Base-by-base conservation (phyloP, 140 eudicot species). In the Ambrosia hybrid region DNA sequence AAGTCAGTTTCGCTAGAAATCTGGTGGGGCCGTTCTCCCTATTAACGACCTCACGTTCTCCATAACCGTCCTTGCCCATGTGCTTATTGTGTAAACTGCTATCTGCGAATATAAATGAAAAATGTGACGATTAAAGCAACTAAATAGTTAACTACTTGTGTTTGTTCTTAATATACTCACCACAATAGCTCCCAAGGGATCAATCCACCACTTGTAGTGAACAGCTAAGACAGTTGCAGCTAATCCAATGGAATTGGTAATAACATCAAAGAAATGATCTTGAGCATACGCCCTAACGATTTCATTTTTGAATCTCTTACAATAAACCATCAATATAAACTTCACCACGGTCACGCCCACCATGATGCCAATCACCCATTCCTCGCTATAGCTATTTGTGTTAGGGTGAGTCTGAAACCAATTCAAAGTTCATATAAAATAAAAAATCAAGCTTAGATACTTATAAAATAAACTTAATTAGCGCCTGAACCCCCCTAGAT, bases 281-380 rank as follows among this genome's bases (percentile, higher is more conserved):
- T 86, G 96, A 0, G 97, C 99, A 59, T 90, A 94, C 5, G 99
- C 99, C 76, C 86, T 82, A 3, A 94, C 92, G 0, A 94, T 86
- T 78, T 88, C 97, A 17, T 90, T 90, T 46, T 88, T 83, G 74
- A 90, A 94, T 72, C 86, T 78, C 45, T 90, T 89, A 68, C 99
- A 94, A 71, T 90, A 94, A 0, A 88, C 53, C 89, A 90, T 81
- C 3, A 94, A 84, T 30, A 84, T 12, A 73, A 94, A 80, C 84
- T 94, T 94, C 41, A 94, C 91, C 46, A 79, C 75, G 0, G 97
- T 94, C 4, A 90, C 97, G 5, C 85, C 36, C 1, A 69, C 85
- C 99, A 94, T 94, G 73, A 94, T 94, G 71, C 96, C 96, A 57
- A 90, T 86, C 82, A 88, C 89, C 99, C 97, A 94, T 65, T 68